These are phyloP conservation scores for Epichloe sibirici DNA, from an alignment of 2,329 filamentous ascomycete species.

Conservation along the genomic window DNA sequence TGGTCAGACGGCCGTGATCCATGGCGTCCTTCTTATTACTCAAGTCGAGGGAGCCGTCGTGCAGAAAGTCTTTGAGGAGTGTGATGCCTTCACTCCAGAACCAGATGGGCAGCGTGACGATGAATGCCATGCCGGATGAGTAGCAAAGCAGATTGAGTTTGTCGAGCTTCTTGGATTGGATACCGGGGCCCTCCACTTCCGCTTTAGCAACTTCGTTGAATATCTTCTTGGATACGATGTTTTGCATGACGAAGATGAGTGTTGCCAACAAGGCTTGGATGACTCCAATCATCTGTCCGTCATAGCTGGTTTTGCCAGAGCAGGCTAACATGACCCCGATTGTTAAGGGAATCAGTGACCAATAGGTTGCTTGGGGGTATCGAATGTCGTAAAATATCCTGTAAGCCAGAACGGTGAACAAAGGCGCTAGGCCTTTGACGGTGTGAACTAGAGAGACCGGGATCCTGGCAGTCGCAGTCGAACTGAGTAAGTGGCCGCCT, in stretches of 20 bases:
- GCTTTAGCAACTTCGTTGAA: constrained; percentile 89
- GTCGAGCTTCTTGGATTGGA: constrained; percentile 68
- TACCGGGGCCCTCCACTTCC: constrained; percentile 57
- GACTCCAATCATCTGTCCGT: constrained; percentile 81
- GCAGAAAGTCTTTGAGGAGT: constrained; percentile 64
- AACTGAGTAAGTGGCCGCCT: constrained; percentile 83
- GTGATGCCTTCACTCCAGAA: constrained; percentile 77
- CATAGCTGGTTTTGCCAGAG: constrained; percentile 66
- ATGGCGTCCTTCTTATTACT: constrained; percentile 50
- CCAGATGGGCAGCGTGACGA: constrained; percentile 85
- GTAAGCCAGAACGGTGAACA: constrained; percentile 93
- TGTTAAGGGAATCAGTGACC: constrained; percentile 82
- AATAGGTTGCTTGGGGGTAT: constrained; percentile 77
- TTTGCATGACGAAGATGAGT: constrained; percentile 91
- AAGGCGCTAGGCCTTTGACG: constrained; percentile 90
- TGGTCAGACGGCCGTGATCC: constrained; percentile 56
- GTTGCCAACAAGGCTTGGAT: constrained; percentile 81
- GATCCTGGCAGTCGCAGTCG: constrained; percentile 86
- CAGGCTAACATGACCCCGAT: constrained; percentile 93
- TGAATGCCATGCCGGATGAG: constrained; percentile 84
- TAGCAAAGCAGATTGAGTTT: constrained; percentile 96
- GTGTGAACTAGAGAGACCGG: constrained; percentile 96
- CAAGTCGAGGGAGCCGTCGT: constrained; percentile 64
- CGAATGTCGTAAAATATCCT: constrained; percentile 77
- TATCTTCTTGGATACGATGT: constrained; percentile 94